Evolutionary conservation across 495 filamentous ascomycete genomes (phyloP), one percentile per base, ranked within the genome.

Genomic region (Evernia prunastri): DNA sequence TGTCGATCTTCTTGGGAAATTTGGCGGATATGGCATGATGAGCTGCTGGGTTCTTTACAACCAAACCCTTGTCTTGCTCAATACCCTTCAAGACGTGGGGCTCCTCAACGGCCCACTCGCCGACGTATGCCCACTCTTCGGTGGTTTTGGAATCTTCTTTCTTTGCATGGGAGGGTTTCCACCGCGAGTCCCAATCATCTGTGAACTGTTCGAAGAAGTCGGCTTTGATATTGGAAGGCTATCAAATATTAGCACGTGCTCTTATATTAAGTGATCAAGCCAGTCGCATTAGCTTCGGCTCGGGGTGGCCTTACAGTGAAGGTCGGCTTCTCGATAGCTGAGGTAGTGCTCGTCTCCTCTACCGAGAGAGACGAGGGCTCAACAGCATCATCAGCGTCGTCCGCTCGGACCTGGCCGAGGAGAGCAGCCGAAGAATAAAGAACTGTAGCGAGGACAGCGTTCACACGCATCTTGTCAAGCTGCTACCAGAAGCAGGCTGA

Each of bases 11-110:
- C 85, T 96, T 94, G 73, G 87, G 82, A 82, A 99, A 97, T 78
- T 97, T 97, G 78, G 95, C 91, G 54, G 95, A 97, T 77, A 99
- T 99, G 79, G 95, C 95, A 80, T 99, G 94, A 78, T 97, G 95
- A 66, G 94, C 94, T 66, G 94, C 94, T 43, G 86, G 81, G 76
- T 97, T 93, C 87, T 97, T 99, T 69, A 97, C 85, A 56, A 97
- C 93, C 70, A 99, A 86, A 77, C 93, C 94, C 80, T 93, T 91
- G 80, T 97, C 93, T 57, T 90, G 92, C 72, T 94, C 89, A 68
- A 97, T 96, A 61, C 91, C 95, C 82, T 95, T 95, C 73, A 90
- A 86, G 72, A 95, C 87, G 69, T 78, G 80, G 65, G 95, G 95
- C 83, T 97, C 95, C 79, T 99, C 95, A 58, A 97, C 95, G 45